Percentiles rank a stretch among this genome's conserved stretches.
phyloP scores from a whole-genome alignment of 225 moss, liverwort and hornwort genomes.

The Straminergon stramineum region DNA sequence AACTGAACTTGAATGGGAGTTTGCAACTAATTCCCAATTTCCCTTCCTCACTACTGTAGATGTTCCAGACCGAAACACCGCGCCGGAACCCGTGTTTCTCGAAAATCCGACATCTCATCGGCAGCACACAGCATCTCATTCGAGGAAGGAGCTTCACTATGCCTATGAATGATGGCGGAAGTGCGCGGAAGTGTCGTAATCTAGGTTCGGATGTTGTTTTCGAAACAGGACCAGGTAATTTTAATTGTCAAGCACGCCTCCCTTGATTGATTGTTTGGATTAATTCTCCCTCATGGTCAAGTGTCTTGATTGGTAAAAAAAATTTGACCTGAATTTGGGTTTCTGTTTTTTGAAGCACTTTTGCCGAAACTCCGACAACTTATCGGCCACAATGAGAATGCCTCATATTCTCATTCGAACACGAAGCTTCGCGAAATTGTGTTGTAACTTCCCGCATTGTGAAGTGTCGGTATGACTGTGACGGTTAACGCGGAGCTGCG shows the following conservation, averaged over 20 bases:
- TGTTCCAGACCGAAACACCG: background rate
- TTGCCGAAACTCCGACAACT: background rate
- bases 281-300: background rate
- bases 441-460: background rate
- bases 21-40: background rate
- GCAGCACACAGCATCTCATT: background rate
- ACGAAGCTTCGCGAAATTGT: background rate
- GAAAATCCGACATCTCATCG: background rate
- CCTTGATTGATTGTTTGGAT: background rate
- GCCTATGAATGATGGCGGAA: background rate
- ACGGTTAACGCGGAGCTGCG: background rate
- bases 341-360: background rate
- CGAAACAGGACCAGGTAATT: background rate
- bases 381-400: background rate
- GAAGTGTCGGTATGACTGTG: background rate
- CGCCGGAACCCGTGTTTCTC: background rate
- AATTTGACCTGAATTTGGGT: background rate
- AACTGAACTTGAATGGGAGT: background rate
- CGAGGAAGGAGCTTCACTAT: background rate
- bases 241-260: background rate
- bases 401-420: background rate
- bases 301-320: background rate
- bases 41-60: background rate
- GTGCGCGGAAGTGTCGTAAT: background rate
- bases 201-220: background rate